Evolutionary conservation across 805 yeast genomes (phyloP).

Genomic region (Yamadazyma insecticola): DNA sequence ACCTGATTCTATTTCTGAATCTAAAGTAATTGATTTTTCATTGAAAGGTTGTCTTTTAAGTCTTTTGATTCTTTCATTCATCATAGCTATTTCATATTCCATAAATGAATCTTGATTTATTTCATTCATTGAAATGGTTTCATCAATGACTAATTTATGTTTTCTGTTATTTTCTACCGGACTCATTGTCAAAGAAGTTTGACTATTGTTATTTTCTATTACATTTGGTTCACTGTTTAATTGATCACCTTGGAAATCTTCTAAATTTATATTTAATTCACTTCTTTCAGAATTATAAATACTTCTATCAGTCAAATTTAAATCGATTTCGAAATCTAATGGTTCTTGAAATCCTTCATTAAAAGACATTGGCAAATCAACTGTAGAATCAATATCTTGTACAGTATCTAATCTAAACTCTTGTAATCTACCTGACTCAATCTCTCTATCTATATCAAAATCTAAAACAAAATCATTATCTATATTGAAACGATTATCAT

Average conservation of each 20-base stretch:
- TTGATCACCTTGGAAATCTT: too few species aligned
- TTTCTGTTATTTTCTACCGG: not conserved
- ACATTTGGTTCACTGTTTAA: too few species aligned
- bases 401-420: constrained; percentile 9
- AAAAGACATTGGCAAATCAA: not conserved
- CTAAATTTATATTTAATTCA: not conserved
- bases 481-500: constrained; percentile 26
- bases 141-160: not conserved
- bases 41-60: not conserved
- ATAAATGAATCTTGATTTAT: too few species aligned
- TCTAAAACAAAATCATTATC: constrained; percentile 16
- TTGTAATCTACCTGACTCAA: constrained; percentile 7
- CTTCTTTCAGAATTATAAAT: not conserved
- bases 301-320: constrained; percentile 3
- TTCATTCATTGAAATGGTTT: too few species aligned
- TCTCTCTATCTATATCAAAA: constrained; percentile 5
- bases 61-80: not conserved
- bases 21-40: not conserved
- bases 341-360: too few species aligned
- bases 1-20: constrained; percentile 6
- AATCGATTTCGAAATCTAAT: constrained; percentile 3
- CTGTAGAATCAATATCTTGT: constrained; percentile 10
- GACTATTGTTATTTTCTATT: too few species aligned
- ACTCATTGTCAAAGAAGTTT: not conserved
- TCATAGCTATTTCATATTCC: not conserved